A percentile compares a stretch with the other conserved stretches of the same genome.
phyloP scores from a whole-genome alignment of 441 rosid species.

The Pelargonium hybrid region DNA sequence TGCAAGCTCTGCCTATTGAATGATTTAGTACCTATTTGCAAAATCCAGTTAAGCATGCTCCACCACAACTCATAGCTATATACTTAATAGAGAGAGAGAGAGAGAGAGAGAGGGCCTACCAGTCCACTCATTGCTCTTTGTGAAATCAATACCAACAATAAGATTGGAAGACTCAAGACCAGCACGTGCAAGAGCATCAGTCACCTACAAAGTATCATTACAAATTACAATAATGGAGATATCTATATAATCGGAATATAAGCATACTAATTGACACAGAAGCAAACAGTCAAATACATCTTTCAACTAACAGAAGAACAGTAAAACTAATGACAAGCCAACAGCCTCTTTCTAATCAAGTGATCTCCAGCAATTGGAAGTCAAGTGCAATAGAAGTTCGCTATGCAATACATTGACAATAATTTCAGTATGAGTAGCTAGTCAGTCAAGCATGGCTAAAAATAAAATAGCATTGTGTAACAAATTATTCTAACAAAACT shows the following conservation, averaged over 20 bases:
- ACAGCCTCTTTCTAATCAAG: no score
- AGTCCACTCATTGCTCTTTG: slow-evolving; percentile 80
- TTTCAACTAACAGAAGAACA: no score
- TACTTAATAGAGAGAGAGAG: slow-evolving; percentile 14
- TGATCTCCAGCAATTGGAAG: no score
- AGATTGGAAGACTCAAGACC: slow-evolving; percentile 74
- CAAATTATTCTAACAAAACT: no score
- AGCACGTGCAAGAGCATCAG: slow-evolving; percentile 50
- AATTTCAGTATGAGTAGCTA: no score
- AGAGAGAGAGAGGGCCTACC: slow-evolving; percentile 28
- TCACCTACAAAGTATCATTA: slow-evolving; percentile 34
- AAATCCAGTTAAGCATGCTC: slow-evolving; percentile 15
- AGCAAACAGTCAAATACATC: no score
- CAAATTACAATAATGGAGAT: not conserved
- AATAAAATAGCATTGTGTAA: no score
- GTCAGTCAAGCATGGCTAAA: no score
- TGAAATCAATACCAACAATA: slow-evolving; percentile 68
- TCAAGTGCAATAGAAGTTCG: no score
- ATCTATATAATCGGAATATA: not conserved
- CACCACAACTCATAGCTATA: slow-evolving; percentile 6
- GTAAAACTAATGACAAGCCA: no score
- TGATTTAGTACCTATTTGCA: slow-evolving; percentile 40
- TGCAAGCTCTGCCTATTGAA: slow-evolving; percentile 56
- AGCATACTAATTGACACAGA: no score
- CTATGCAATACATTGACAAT: no score